phyloP scores from a whole-genome alignment of 768 basidiomycete species.

The Phanerochaete sordida region DNA sequence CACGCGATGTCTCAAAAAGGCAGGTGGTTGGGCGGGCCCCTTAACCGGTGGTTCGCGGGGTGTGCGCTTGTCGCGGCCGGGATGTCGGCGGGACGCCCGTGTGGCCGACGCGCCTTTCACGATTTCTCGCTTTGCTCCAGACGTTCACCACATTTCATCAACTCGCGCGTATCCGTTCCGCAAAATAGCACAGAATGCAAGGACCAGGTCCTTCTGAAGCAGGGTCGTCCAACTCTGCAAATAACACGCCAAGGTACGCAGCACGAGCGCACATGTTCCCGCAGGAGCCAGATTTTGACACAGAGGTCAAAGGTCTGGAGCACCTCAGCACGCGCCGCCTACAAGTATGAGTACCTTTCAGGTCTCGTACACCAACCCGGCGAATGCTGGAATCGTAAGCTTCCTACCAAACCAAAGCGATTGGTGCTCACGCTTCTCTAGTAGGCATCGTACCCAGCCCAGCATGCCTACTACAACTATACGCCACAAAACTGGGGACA shows the following conservation, averaged over 20 bases:
- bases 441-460: not conserved
- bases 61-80: no score
- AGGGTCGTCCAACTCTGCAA: slow-evolving; percentile 29
- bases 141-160: not conserved
- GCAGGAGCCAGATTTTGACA: no score
- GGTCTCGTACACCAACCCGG: not conserved
- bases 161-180: not conserved
- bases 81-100: not conserved
- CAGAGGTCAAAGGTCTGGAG: no score
- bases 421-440: not conserved
- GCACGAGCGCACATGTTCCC: no score
- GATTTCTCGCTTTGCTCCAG: not conserved
- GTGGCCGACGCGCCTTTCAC: not conserved
- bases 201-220: slow-evolving; percentile 40
- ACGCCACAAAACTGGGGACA: slow-evolving; percentile 20
- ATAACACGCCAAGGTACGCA: not conserved
- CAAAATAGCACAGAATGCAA: slow-evolving; percentile 30
- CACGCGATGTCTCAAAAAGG: no score
- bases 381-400: not conserved
- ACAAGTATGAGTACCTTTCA: not conserved
- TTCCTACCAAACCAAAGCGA: not conserved
- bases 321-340: not conserved
- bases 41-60: no score
- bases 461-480: slow-evolving; percentile 21
- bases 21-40: no score